phyloP scores from a whole-genome alignment of 2,329 filamentous ascomycete genomes.

The Neofusicoccum laricinum region DNA sequence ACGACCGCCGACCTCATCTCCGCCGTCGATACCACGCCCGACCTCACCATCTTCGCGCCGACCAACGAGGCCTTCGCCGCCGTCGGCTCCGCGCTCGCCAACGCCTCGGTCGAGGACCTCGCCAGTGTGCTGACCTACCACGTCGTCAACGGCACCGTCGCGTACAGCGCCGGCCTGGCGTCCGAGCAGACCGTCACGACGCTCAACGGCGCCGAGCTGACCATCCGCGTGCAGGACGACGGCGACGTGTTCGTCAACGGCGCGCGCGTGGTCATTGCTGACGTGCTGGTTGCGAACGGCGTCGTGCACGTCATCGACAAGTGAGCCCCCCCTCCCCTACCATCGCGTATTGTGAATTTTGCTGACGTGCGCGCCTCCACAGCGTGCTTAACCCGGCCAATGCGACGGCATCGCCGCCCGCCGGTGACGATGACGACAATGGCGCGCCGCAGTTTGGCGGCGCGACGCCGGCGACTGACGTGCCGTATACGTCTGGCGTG shows the following conservation, averaged over 20 bases:
- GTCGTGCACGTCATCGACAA: conserved; percentile 54
- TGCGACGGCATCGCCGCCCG: conserved; percentile 46
- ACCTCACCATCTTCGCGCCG: conserved; percentile 65
- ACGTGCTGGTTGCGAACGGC: conserved; percentile 45
- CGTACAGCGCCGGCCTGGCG: conserved; percentile 50
- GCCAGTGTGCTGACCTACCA: conserved; percentile 61
- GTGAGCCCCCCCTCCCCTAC: conserved; percentile 38
- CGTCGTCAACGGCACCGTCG: conserved; percentile 55
- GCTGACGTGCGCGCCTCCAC: neutral
- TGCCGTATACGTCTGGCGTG: conserved; percentile 57
- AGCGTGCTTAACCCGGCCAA: conserved; percentile 55
- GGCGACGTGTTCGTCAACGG: conserved; percentile 41
- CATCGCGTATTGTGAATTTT: no score
- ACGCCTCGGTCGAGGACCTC: conserved; percentile 49
- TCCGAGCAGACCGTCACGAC: conserved; percentile 34
- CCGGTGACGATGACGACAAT: conserved; percentile 36
- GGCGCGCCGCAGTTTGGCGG: conserved; percentile 54
- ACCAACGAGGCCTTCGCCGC: conserved; percentile 58
- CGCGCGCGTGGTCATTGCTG: conserved; percentile 40
- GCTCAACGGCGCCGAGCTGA: conserved; percentile 37
- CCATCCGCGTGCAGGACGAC: conserved; percentile 33
- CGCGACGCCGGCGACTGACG: conserved; percentile 47
- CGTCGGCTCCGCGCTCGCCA: conserved; percentile 52
- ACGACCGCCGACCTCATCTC: conserved; percentile 38
- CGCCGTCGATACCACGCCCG: conserved; percentile 40